A percentile compares a stretch with the other conserved stretches of the same genome.
phyloP scores from a whole-genome alignment of 768 basidiomycete genomes.

The Boletus sp. region DNA sequence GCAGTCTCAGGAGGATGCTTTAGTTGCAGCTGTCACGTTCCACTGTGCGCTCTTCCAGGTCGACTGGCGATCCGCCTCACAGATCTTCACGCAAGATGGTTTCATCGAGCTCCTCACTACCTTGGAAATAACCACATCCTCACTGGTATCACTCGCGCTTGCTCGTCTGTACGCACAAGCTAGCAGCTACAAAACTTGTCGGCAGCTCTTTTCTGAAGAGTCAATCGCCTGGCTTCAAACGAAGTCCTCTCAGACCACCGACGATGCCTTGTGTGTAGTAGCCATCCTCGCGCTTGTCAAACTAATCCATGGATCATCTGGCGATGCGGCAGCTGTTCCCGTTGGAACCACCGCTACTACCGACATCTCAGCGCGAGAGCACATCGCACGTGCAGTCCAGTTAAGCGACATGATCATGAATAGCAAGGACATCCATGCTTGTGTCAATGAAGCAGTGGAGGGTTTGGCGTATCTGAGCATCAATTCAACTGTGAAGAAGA shows the following conservation, averaged over 20 bases:
- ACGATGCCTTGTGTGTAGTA: slow-evolving; percentile 50
- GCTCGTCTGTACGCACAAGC: slow-evolving; percentile 77
- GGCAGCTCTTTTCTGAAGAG: slow-evolving; percentile 55
- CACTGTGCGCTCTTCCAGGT: slow-evolving; percentile 81
- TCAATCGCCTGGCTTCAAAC: slow-evolving; percentile 65
- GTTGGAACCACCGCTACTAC: slow-evolving; percentile 9
- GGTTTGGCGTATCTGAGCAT: slow-evolving; percentile 80
- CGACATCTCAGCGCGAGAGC: slow-evolving; percentile 20
- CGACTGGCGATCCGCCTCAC: slow-evolving; percentile 63
- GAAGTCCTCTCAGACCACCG: slow-evolving; percentile 46
- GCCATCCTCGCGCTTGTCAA: slow-evolving; percentile 79
- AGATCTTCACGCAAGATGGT: slow-evolving; percentile 63
- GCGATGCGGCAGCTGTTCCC: slow-evolving; percentile 36
- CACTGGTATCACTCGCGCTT: slow-evolving; percentile 52
- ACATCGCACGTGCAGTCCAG: slow-evolving; percentile 46
- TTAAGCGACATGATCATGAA: slow-evolving; percentile 57
- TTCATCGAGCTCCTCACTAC: slow-evolving; percentile 58
- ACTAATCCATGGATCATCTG: slow-evolving; percentile 53
- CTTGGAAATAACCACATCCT: slow-evolving; percentile 58
- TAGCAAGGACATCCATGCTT: slow-evolving; percentile 35
- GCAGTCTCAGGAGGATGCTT: slow-evolving; percentile 50
- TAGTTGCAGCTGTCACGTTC: slow-evolving; percentile 59
- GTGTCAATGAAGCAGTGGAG: slow-evolving; percentile 68
- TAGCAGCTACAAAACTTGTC: slow-evolving; percentile 68
- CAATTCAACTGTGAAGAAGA: slow-evolving; percentile 59